Evolutionary conservation across 2,329 filamentous ascomycete genomes (phyloP).

Genomic region (Beauveria asiatica): DNA sequence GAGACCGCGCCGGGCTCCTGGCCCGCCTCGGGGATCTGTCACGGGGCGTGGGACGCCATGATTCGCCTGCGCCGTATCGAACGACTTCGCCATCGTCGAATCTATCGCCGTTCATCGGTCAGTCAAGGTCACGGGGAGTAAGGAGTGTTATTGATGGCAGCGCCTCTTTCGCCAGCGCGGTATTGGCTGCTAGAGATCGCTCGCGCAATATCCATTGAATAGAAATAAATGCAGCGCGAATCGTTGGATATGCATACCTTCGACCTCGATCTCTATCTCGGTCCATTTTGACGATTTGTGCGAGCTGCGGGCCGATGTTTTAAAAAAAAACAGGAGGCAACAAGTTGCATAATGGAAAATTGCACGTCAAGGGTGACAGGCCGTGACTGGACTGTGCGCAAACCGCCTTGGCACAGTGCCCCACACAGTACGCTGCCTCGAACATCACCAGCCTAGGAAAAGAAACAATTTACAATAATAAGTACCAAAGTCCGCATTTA

Average conservation of each 20-base stretch:
- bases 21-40: constrained; percentile 21
- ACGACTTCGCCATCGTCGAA: constrained; percentile 56
- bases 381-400: background rate
- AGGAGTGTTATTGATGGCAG: no score
- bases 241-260: constrained; percentile 8
- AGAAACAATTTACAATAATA: background rate
- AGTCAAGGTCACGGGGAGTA: background rate
- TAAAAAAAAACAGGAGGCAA: background rate
- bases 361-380: background rate
- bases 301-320: background rate
- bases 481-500: background rate
- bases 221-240: background rate
- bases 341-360: background rate
- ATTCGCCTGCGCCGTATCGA: constrained; percentile 53
- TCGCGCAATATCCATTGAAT: background rate
- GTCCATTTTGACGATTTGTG: constrained; percentile 4
- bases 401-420: background rate
- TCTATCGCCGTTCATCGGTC: constrained; percentile 22
- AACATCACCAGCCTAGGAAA: background rate
- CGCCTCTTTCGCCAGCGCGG: background rate
- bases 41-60: constrained; percentile 49
- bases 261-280: constrained; percentile 14
- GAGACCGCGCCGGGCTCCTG: constrained; percentile 23
- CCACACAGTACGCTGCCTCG: background rate
- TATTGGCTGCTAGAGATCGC: background rate